phyloP scores from a whole-genome alignment of 345 rosid genomes.

The Gossypium herbaceum region DNA sequence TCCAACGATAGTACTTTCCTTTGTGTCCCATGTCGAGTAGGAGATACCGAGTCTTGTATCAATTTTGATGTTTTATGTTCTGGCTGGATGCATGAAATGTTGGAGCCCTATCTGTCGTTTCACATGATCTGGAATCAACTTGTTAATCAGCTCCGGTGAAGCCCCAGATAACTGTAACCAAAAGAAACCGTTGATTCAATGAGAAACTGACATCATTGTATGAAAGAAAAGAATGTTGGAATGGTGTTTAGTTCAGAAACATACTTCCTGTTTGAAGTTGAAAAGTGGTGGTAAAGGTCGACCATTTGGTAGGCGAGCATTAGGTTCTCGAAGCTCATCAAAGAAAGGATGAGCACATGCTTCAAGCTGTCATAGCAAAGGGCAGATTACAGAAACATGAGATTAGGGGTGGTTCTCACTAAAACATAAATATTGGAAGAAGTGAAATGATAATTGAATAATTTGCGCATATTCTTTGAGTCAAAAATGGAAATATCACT shows the following conservation, averaged over 20 bases:
- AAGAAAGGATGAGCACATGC: slow-evolving; percentile 72
- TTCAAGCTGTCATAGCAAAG: slow-evolving; percentile 40
- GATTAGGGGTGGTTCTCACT: not conserved
- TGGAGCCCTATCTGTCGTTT: slow-evolving; percentile 71
- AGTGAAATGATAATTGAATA: not conserved
- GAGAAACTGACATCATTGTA: not conserved
- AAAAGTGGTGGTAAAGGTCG: slow-evolving; percentile 58
- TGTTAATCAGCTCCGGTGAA: slow-evolving; percentile 73
- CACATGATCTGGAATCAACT: slow-evolving; percentile 81
- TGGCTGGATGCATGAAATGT: slow-evolving; percentile 64
- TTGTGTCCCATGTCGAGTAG: slow-evolving; percentile 24
- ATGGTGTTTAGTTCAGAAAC: slow-evolving; percentile 13
- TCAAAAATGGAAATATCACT: not conserved
- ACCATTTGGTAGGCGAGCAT: slow-evolving; percentile 53
- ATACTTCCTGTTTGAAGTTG: slow-evolving; percentile 69
- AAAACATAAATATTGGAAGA: not conserved
- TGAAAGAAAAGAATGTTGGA: not conserved
- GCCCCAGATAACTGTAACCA: slow-evolving; percentile 54
- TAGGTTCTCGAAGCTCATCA: slow-evolving; percentile 61
- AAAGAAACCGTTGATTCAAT: slow-evolving; percentile 5
- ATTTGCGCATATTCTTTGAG: not conserved
- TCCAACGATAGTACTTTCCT: slow-evolving; percentile 28
- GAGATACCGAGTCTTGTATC: slow-evolving; percentile 18
- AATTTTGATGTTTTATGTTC: slow-evolving; percentile 38
- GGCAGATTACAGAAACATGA: not conserved